These are phyloP conservation scores for Phytopythium kandeliae DNA, from an alignment of 352 stramenopile genomes.

Conservation along the genomic window DNA sequence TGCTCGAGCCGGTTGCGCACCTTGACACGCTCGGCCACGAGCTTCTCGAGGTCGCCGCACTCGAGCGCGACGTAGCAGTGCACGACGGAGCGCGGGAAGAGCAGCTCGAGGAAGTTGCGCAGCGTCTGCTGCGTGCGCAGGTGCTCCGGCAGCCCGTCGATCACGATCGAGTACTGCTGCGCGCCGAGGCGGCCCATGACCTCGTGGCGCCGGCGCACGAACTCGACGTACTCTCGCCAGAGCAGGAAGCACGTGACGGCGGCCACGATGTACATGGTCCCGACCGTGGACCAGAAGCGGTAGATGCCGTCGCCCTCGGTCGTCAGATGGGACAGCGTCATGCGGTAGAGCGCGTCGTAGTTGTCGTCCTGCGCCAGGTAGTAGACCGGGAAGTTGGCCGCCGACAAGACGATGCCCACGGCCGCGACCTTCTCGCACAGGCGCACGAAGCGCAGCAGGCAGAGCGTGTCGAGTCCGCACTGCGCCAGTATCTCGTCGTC, in stretches of 20 bases:
- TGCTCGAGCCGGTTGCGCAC: constrained; percentile 70
- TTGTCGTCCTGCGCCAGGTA: constrained; percentile 40
- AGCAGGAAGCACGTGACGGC: constrained; percentile 54
- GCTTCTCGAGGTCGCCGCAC: constrained; percentile 65
- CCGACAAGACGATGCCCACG: constrained; percentile 52
- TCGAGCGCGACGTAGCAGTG: constrained; percentile 73
- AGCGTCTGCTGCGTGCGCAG: constrained; percentile 72
- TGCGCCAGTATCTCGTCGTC: constrained; percentile 66
- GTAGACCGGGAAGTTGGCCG: constrained; percentile 74
- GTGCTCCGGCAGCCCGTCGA: constrained; percentile 69
- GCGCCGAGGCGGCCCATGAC: constrained; percentile 55
- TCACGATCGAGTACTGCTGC: constrained; percentile 76
- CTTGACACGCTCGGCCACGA: constrained; percentile 61
- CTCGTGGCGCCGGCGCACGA: constrained; percentile 66
- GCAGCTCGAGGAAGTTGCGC: constrained; percentile 65
- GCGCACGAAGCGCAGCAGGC: constrained; percentile 70
- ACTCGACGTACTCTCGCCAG: constrained; percentile 65
- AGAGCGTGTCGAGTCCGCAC: constrained; percentile 77
- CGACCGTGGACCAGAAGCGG: constrained; percentile 62
- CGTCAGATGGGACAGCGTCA: constrained; percentile 64
- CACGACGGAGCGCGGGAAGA: constrained; percentile 67
- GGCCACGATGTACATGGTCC: constrained; percentile 64
- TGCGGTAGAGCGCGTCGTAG: constrained; percentile 40
- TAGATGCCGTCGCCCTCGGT: constrained; percentile 33
- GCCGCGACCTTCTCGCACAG: constrained; percentile 67